phyloP scores from a whole-genome alignment of 805 yeast genomes.

The Metschnikowia baotianmanensis region DNA sequence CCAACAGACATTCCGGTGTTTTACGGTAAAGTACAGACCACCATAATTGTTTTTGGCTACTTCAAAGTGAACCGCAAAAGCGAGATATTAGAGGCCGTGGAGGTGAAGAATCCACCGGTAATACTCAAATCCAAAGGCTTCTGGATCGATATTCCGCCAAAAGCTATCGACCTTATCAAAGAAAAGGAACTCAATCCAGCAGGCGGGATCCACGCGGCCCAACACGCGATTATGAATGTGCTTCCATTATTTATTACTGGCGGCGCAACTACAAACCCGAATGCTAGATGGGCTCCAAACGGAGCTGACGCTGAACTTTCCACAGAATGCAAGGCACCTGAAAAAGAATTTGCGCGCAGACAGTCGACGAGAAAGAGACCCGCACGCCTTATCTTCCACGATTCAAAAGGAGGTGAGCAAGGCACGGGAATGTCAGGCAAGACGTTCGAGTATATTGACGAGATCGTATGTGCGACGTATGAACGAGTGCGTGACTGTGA shows the following conservation, averaged over 20 bases:
- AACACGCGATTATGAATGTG: constrained; percentile 81
- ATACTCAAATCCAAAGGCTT: constrained; percentile 69
- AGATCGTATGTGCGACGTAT: constrained; percentile 59
- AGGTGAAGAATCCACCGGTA: constrained; percentile 86
- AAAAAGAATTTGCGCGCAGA: constrained; percentile 83
- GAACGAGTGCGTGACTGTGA: constrained; percentile 61
- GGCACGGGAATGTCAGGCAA: constrained; percentile 81
- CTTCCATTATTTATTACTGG: constrained; percentile 72
- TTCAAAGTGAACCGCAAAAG: constrained; percentile 78
- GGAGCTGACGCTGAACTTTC: constrained; percentile 57
- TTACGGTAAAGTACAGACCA: constrained; percentile 71
- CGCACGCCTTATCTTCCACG: constrained; percentile 81
- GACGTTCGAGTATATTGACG: constrained; percentile 75
- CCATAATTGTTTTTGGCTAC: constrained; percentile 84
- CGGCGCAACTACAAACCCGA: constrained; percentile 51
- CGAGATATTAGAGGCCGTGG: constrained; percentile 89
- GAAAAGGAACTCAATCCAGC: constrained; percentile 65
- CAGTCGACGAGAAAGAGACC: constrained; percentile 77
- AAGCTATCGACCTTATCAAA: constrained; percentile 57
- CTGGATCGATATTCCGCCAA: constrained; percentile 83
- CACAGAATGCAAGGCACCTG: constrained; percentile 97
- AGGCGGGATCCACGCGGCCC: constrained; percentile 96
- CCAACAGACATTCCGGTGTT: constrained; percentile 55
- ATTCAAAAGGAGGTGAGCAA: constrained; percentile 73
- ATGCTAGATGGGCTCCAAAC: constrained; percentile 28